Evolutionary conservation across 2,329 filamentous ascomycete genomes (phyloP), one percentile per base, ranked within the genome.

Genomic region (Geosmithia morbida): DNA sequence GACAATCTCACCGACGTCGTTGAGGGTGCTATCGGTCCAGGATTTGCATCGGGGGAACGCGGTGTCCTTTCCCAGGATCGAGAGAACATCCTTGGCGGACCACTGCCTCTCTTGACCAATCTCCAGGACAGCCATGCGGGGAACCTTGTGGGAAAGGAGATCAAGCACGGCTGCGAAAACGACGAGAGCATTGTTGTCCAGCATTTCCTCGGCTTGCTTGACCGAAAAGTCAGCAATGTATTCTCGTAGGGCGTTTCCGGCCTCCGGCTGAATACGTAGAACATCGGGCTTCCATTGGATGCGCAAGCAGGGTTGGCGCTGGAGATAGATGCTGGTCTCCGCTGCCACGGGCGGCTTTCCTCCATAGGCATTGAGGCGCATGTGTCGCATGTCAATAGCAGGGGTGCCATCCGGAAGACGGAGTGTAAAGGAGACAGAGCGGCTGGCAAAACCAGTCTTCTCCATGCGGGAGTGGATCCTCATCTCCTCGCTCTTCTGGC

Each of bases 211-310:
- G 22, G 33, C 16, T 17, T 41, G 30, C 30, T n/a, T 29, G 45
- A 17, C 7, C 1, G 40, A 3, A 14, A 41, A 41, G 16, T 41
- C 14, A 8, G 18, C 33, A 10, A 41, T 16, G 39, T 46, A 46
- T 20, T 41, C n/a, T 1, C 10, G n/a, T 2, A 46, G 16, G 4
- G 14, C 33, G n/a, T 13, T 7, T 10, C 6, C 14, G 16, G 44
- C 18, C 6, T 20, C 33, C 4, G 44, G 29, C 26, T n/a, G 17
- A 13, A 39, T 18, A 17, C 7, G 13, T n/a, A 13, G 7, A 16
- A 20, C n/a, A 13, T 69, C 45, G 2, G 45, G 45, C 22, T 41
- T 46, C 45, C 45, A 46, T 8, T 26, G 29, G 7, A 46, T 14
- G 14, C 40, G 37, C 2, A 41, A 18, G 18, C 14, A 22, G 19